These are phyloP conservation scores for Penicillium coffeae DNA, from an alignment of 495 filamentous ascomycete genomes.

Conservation along the genomic window DNA sequence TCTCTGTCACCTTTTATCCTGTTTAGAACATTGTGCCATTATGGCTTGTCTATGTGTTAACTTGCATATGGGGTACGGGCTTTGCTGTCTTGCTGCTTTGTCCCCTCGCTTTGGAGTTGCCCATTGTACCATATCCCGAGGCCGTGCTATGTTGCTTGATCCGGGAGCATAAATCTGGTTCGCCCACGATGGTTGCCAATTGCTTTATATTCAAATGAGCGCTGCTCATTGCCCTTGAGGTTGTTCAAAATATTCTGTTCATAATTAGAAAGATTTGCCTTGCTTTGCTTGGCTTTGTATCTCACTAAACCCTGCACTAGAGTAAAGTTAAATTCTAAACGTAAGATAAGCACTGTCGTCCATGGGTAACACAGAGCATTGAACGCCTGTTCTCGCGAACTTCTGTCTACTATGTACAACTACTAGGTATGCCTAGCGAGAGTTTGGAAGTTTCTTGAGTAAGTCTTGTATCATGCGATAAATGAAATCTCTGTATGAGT, in stretches of 20 bases:
- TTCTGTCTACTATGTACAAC: no score
- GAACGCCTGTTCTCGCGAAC: no score
- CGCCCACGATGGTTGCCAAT: not conserved
- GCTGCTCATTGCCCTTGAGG: slow-evolving; percentile 4
- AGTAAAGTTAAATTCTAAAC: no score
- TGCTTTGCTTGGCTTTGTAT: not conserved
- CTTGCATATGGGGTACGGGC: slow-evolving; percentile 7
- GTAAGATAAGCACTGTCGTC: no score
- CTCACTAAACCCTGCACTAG: no score
- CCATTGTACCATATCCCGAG: not conserved
- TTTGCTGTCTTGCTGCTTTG: not conserved
- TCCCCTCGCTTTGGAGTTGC: not conserved
- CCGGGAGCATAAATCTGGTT: slow-evolving; percentile 3
- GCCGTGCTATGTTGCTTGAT: not conserved
- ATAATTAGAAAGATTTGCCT: slow-evolving; percentile 17
- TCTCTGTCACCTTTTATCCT: slow-evolving; percentile 18
- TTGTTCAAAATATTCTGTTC: slow-evolving; percentile 15
- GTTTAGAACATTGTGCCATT: slow-evolving; percentile 23
- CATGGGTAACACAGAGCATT: no score
- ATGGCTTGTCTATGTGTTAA: slow-evolving; percentile 3
- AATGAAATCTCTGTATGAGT: not conserved
- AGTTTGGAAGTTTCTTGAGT: not conserved
- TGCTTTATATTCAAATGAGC: slow-evolving; percentile 5
- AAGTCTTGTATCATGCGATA: not conserved
- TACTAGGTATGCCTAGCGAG: no score